These are phyloP conservation scores for Auxenochlorella pyrenoidosa DNA, from an alignment of 139 green algal genomes.

Conservation along the genomic window DNA sequence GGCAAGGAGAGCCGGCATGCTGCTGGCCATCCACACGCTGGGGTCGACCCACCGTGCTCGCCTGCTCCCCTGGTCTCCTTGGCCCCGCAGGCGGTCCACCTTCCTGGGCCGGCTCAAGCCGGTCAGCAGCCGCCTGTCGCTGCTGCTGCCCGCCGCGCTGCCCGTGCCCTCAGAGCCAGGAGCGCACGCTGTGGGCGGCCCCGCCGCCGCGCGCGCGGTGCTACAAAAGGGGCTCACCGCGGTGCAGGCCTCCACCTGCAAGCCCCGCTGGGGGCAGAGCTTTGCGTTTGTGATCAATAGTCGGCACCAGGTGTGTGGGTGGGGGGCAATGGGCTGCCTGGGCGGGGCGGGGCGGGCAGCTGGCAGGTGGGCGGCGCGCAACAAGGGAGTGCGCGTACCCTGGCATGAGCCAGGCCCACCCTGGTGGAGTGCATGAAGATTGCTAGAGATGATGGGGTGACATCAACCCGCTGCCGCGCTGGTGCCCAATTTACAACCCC, in stretches of 20 bases:
- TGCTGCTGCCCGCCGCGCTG: slow-evolving; percentile 29
- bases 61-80: background rate
- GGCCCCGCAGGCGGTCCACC: slow-evolving; percentile 24
- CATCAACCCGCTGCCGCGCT: too few relatives aligned
- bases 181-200: background rate
- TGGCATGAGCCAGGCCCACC: too few relatives aligned
- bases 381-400: too few relatives aligned
- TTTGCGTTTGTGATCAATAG: slow-evolving; percentile 39
- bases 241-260: slow-evolving; percentile 23
- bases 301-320: slow-evolving; percentile 12
- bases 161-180: background rate
- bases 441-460: too few relatives aligned
- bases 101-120: slow-evolving; percentile 48
- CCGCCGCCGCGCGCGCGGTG: slow-evolving; percentile 14
- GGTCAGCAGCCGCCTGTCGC: slow-evolving; percentile 29
- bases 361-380: too few relatives aligned
- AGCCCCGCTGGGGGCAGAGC: slow-evolving; percentile 30
- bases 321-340: background rate
- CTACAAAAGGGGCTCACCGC: slow-evolving; percentile 35
- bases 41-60: too few relatives aligned
- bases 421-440: too few relatives aligned
- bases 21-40: too few relatives aligned
- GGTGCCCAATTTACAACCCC: too few relatives aligned
- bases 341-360: too few relatives aligned
- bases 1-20: too few relatives aligned